A percentile compares a stretch with the other conserved stretches of the same genome.
Conservation (phyloP, 768 basidiomycete genomes). For the Psilocybe tampanensis region DNA sequence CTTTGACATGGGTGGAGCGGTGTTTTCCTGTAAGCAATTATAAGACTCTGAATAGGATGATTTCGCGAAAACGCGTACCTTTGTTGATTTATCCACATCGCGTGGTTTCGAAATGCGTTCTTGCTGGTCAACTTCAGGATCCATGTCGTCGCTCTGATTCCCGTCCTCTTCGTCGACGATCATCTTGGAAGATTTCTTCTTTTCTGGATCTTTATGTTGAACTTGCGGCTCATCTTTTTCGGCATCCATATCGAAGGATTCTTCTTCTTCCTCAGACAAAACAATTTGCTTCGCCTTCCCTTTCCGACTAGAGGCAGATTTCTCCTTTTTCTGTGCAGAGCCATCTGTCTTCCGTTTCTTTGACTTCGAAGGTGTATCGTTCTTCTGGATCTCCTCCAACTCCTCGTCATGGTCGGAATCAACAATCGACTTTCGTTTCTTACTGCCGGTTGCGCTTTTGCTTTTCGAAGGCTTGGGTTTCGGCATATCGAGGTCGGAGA, state of each 20-base stretch:
- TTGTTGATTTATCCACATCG: slow-evolving; percentile 14
- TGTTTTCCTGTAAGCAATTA: slow-evolving; percentile 30
- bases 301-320: slow-evolving; percentile 22
- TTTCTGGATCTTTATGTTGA: slow-evolving; percentile 15
- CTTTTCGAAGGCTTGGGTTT: slow-evolving; percentile 1
- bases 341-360: slow-evolving; percentile 18
- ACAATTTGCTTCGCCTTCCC: slow-evolving; percentile 28
- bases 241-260: not conserved
- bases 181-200: slow-evolving; percentile 5
- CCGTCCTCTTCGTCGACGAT: slow-evolving; percentile 13
- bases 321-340: slow-evolving; percentile 12
- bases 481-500: not conserved
- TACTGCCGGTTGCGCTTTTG: slow-evolving; percentile 5
- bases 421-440: slow-evolving; percentile 28
- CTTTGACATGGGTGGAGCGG: slow-evolving; percentile 10
- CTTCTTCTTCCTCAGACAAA: slow-evolving; percentile 34
- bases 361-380: slow-evolving; percentile 8
- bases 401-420: slow-evolving; percentile 23
- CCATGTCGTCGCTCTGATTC: not conserved
- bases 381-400: slow-evolving; percentile 10
- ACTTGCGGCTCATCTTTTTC: slow-evolving; percentile 11
- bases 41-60: not conserved
- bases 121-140: not conserved
- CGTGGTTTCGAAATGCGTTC: not conserved
- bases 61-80: slow-evolving; percentile 15